These are phyloP conservation scores for Nasturtium officinale DNA, from an alignment of 345 rosid genomes.

Conservation along the genomic window DNA sequence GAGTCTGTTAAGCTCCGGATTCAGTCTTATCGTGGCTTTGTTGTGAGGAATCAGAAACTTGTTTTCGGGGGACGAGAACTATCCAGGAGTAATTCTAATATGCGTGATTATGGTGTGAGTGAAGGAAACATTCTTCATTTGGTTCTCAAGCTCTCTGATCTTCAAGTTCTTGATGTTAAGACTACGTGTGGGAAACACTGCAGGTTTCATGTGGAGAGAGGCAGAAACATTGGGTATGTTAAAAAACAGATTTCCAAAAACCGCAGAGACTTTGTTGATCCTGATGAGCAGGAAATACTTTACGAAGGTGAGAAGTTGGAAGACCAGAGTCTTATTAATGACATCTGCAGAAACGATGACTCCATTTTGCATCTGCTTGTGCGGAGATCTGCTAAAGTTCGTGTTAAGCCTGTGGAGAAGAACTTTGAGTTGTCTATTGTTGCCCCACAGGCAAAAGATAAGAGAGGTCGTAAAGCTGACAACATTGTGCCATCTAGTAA, in stretches of 20 bases:
- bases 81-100: slow-evolving; percentile 63
- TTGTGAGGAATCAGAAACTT: slow-evolving; percentile 69
- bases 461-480: slow-evolving; percentile 30
- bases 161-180: slow-evolving; percentile 66
- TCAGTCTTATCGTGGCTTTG: slow-evolving; percentile 70
- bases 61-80: slow-evolving; percentile 75
- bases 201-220: slow-evolving; percentile 58
- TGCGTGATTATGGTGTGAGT: slow-evolving; percentile 69
- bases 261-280: slow-evolving; percentile 53
- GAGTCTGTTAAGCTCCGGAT: slow-evolving; percentile 72
- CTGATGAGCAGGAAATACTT: slow-evolving; percentile 63
- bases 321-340: slow-evolving; percentile 67
- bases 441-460: slow-evolving; percentile 45
- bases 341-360: slow-evolving; percentile 54
- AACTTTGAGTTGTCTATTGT: slow-evolving; percentile 63
- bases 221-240: slow-evolving; percentile 70
- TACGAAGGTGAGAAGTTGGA: slow-evolving; percentile 68
- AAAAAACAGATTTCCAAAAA: slow-evolving; percentile 60
- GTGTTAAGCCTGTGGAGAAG: slow-evolving; percentile 65
- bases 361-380: slow-evolving; percentile 62
- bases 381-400: slow-evolving; percentile 65
- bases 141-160: slow-evolving; percentile 74
- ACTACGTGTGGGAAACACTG: slow-evolving; percentile 61
- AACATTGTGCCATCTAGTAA: slow-evolving; percentile 25
- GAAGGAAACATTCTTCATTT: slow-evolving; percentile 76